phyloP scores from a whole-genome alignment of 106 monocot species.

The Triglochin maritima region DNA sequence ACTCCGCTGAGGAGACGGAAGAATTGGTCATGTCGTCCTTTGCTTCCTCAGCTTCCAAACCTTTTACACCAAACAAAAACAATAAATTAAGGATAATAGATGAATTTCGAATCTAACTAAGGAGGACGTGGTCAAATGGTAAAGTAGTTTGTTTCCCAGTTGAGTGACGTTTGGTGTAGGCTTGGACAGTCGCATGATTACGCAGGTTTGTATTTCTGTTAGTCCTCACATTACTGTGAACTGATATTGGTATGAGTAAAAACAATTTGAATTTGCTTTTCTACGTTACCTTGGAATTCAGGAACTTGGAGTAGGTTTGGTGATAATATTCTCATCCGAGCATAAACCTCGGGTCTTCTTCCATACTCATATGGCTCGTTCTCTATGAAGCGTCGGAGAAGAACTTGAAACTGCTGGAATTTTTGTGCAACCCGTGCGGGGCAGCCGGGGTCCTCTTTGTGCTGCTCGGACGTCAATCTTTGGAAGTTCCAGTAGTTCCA shows the following conservation, averaged over 20 bases:
- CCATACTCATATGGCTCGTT: constrained; percentile 82
- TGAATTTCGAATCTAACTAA: background rate
- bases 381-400: constrained; percentile 81
- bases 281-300: constrained; percentile 50
- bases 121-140: too few relatives aligned
- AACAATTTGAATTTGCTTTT: background rate
- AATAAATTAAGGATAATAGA: too few relatives aligned
- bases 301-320: constrained; percentile 86
- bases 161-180: too few relatives aligned
- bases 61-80: background rate
- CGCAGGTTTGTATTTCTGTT: too few relatives aligned
- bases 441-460: constrained; percentile 18
- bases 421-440: constrained; percentile 59
- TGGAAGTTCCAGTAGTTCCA: constrained; percentile 67
- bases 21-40: constrained; percentile 19
- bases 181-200: too few relatives aligned
- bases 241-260: background rate
- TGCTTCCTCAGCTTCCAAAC: constrained; percentile 30
- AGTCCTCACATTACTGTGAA: too few relatives aligned
- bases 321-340: constrained; percentile 42
- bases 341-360: constrained; percentile 61
- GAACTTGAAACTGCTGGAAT: constrained; percentile 90
- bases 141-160: too few relatives aligned
- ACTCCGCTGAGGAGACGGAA: constrained; percentile 37
- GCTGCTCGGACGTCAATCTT: constrained; percentile 3